These are phyloP conservation scores for Reutealis trisperma DNA, from an alignment of 345 rosid genomes.

Conservation along the genomic window DNA sequence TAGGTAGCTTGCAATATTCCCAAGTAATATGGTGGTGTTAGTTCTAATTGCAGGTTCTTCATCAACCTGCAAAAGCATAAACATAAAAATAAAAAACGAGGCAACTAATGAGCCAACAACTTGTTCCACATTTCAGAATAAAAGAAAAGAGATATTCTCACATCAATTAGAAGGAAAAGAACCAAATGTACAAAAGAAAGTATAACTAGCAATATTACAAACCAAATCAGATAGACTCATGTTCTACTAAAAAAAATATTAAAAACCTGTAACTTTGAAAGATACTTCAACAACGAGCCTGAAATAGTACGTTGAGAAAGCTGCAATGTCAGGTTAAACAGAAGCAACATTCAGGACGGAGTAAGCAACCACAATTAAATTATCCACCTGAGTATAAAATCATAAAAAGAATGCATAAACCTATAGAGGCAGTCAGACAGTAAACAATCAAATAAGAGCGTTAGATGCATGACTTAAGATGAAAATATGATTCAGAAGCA, in stretches of 20 bases:
- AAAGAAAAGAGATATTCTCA: constrained; percentile 1
- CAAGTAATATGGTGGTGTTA: constrained; percentile 95
- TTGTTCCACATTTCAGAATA: not conserved
- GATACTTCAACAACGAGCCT: constrained; percentile 84
- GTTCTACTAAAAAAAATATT: constrained; percentile 4
- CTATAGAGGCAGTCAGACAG: not conserved
- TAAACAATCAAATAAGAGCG: not conserved
- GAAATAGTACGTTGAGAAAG: constrained; percentile 96
- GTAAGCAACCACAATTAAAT: constrained; percentile 1
- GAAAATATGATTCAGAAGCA: not conserved
- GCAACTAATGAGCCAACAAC: not conserved
- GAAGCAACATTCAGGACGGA: constrained; percentile 25
- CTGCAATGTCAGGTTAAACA: constrained; percentile 49
- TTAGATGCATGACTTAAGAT: not conserved
- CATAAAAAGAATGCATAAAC: not conserved
- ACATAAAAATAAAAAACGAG: constrained; percentile 17
- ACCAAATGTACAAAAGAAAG: constrained; percentile 7
- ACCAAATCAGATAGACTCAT: not conserved
- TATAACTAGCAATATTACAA: not conserved
- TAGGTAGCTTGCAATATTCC: constrained; percentile 84
- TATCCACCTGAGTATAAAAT: not conserved
- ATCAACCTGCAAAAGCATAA: constrained; percentile 68
- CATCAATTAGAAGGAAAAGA: not conserved
- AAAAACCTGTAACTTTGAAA: constrained; percentile 90
- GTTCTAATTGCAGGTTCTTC: constrained; percentile 99